Percentiles rank a stretch among this genome's conserved stretches.
phyloP scores from a whole-genome alignment of 75 land plant species.

The Gnetum montanum region DNA sequence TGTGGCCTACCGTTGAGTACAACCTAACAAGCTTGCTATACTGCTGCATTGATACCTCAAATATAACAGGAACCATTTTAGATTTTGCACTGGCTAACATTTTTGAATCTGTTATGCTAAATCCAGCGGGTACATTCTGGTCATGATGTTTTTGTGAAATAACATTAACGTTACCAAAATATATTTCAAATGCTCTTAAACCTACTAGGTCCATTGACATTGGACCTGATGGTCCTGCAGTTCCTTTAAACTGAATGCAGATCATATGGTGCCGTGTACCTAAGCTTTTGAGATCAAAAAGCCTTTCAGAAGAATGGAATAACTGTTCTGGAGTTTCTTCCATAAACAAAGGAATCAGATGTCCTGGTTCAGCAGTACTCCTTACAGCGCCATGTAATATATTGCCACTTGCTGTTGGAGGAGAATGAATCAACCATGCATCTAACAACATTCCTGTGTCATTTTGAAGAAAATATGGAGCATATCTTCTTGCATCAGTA shows the following conservation, averaged over 20 bases:
- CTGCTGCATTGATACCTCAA: slow-evolving; percentile 83
- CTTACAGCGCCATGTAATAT: slow-evolving; percentile 16
- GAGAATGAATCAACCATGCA: slow-evolving; percentile 39
- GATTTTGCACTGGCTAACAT: background rate
- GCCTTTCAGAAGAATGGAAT: slow-evolving; percentile 39
- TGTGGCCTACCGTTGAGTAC: slow-evolving; percentile 80
- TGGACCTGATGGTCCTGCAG: slow-evolving; percentile 58
- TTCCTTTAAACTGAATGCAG: slow-evolving; percentile 82
- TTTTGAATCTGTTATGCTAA: slow-evolving; percentile 11
- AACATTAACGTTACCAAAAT: slow-evolving; percentile 39
- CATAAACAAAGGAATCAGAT: slow-evolving; percentile 61
- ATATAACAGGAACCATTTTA: slow-evolving; percentile 69
- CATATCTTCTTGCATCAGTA: slow-evolving; percentile 41
- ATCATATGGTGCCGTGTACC: slow-evolving; percentile 61
- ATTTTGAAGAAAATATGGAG: slow-evolving; percentile 88
- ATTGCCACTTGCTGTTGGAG: slow-evolving; percentile 14
- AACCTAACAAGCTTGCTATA: slow-evolving; percentile 77
- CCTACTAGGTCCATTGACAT: slow-evolving; percentile 98
- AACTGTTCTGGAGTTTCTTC: slow-evolving; percentile 54
- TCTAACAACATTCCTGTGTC: slow-evolving; percentile 69
- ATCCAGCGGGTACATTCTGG: background rate
- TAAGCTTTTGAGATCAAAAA: slow-evolving; percentile 29
- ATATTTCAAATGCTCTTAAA: slow-evolving; percentile 58
- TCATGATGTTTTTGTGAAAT: slow-evolving; percentile 6
- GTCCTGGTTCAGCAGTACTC: slow-evolving; percentile 55